Evolutionary conservation across 2,329 filamentous ascomycete species (phyloP).

Genomic region (Mycosphaerella arachidis): DNA sequence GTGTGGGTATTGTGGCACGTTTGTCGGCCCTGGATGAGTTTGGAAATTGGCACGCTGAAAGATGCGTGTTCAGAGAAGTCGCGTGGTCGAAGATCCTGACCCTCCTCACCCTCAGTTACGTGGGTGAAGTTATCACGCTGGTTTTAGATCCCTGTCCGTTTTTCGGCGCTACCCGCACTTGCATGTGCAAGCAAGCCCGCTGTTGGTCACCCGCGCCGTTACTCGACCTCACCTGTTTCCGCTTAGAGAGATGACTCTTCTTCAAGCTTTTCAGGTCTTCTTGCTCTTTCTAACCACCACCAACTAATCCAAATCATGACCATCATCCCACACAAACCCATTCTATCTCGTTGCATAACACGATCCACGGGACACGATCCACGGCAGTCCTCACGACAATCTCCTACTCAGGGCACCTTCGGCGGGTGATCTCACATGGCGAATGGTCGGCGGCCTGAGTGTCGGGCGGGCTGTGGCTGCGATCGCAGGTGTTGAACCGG

Average conservation of each 20-base stretch:
- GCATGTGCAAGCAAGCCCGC: not conserved
- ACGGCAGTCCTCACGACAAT: not conserved
- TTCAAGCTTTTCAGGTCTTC: too few species aligned
- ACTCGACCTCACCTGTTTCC: too few species aligned
- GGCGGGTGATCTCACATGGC: not conserved
- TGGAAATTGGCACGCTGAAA: not conserved
- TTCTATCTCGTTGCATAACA: too few species aligned
- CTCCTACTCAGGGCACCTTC: not conserved
- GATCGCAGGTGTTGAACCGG: not conserved
- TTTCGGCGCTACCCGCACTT: not conserved
- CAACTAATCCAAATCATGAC: too few species aligned
- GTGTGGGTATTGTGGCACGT: too few species aligned
- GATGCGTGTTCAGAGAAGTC: not conserved
- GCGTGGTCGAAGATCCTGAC: not conserved
- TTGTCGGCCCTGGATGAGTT: too few species aligned
- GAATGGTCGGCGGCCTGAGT: not conserved
- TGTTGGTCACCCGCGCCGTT: too few species aligned
- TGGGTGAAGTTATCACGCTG: not conserved
- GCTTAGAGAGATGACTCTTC: too few species aligned
- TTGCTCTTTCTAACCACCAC: too few species aligned
- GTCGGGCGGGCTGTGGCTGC: not conserved
- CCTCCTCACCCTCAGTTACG: not conserved
- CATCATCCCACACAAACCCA: too few species aligned
- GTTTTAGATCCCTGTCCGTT: not conserved
- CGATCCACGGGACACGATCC: not conserved